A percentile compares a stretch with the other conserved stretches of the same genome.
These are phyloP conservation scores for Strobilomyces dryophilus DNA, from an alignment of 768 basidiomycete species.

Conservation along the genomic window DNA sequence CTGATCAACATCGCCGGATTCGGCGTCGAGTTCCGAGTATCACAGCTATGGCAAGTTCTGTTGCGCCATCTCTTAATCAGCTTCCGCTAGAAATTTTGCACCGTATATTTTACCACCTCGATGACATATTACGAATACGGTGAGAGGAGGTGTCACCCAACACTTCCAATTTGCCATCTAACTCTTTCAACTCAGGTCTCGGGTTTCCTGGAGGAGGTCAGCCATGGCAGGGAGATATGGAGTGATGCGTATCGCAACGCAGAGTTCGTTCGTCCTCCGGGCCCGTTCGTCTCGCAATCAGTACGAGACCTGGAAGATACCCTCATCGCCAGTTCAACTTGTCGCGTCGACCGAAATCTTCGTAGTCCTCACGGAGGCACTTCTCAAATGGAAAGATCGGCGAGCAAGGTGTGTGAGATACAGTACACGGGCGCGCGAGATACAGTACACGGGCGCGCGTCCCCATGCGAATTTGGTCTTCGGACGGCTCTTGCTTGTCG, in stretches of 20 bases:
- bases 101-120: not conserved
- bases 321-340: conserved; percentile 11
- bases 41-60: not conserved
- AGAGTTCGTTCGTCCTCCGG: conserved; percentile 14
- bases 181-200: not conserved
- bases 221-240: not conserved
- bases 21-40: too few relatives aligned
- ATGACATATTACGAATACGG: not conserved
- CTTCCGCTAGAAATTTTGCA: not conserved
- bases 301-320: conserved; percentile 11
- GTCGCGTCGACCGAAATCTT: conserved; percentile 6
- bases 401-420: not conserved
- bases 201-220: not conserved
- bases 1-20: too few relatives aligned
- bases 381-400: not conserved
- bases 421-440: too few relatives aligned
- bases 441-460: not conserved
- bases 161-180: too few relatives aligned
- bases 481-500: conserved; percentile 14
- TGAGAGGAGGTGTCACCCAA: too few relatives aligned
- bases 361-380: not conserved
- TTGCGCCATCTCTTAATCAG: not conserved
- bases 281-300: conserved; percentile 4
- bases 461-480: conserved; percentile 7
- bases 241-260: conserved; percentile 10